Evolutionary conservation across 2,329 filamentous ascomycete species (phyloP).

Genomic region (Fusarium compactum): DNA sequence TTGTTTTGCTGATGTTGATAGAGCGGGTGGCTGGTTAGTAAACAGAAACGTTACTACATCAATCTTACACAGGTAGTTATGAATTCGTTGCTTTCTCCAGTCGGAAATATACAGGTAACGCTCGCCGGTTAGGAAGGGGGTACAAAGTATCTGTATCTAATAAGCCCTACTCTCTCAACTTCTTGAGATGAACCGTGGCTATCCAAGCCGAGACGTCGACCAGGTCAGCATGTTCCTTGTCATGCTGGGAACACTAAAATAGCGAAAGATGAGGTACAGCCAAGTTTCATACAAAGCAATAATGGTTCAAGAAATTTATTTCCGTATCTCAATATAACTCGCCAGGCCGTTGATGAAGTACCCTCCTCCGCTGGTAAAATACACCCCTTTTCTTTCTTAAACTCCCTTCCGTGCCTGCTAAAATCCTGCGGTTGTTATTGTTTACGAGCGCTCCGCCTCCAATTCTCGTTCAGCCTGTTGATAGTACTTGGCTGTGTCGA

Average conservation of each 20-base stretch:
- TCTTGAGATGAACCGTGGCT: background rate
- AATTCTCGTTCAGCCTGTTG: conserved; percentile 93
- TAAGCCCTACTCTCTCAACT: background rate
- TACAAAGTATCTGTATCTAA: background rate
- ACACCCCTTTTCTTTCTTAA: conserved; percentile 38
- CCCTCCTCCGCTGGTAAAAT: conserved; percentile 44
- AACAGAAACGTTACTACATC: no score
- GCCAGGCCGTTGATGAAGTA: conserved; percentile 38
- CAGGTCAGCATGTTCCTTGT: background rate
- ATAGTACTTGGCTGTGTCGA: conserved; percentile 99
- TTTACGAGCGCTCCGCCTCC: conserved; percentile 72
- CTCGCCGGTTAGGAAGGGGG: background rate
- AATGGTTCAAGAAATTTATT: conserved; percentile 42
- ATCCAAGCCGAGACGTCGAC: background rate
- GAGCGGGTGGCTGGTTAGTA: no score
- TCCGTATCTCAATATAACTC: conserved; percentile 41
- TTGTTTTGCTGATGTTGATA: no score
- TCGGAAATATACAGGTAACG: background rate
- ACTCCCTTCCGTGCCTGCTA: background rate
- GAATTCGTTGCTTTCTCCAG: no score
- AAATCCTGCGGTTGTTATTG: background rate
- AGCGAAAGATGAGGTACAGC: background rate
- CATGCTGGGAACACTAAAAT: background rate
- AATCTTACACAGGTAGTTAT: no score
- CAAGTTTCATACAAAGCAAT: background rate